Base-by-base conservation (phyloP, 1,139 yeast species). In the Geotrichum bryndzae region DNA sequence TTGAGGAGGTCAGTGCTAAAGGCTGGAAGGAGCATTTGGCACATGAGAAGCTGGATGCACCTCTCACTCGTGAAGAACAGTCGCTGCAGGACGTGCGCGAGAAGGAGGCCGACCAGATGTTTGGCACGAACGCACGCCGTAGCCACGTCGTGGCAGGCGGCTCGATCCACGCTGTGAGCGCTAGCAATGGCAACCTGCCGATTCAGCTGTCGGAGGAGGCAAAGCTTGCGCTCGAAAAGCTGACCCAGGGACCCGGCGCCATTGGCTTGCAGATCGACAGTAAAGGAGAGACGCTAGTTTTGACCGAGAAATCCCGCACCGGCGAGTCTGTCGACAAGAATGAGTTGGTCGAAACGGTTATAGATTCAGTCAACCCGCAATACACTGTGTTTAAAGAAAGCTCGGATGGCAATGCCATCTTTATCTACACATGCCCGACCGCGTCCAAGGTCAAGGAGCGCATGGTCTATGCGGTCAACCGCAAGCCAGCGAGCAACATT, bases 391-490 rank as follows among this genome's bases (percentile, higher is more conserved):
- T 81, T 71, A 79, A 79, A 52, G 46, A 41, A 54, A 50, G 15
- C 4, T 50, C 38, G 3, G 51, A 25, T 13, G 29, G 27, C 31
- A 41, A 74, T 50, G 70, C 72, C 57, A 82, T 82, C 45, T 90
- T 94, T 72, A 84, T 92, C 51, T 90, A 90, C 71, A 82, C 94
- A 6, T 92, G 97, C 73, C 98, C 99, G 2, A 84, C 95, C 0
- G 91, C 94, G 1, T 88, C 97, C 33, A 86, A 86, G 73, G 95
- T 94, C 56, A 88, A 87, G 73, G 96, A 91, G 61, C 82, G 98
- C 68, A 94, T 94, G 98, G 74, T 92, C 56, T 91, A 90, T 71
- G 98, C 98, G 1, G 83, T 96, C 2, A 87, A 86, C 65, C 87
- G 91, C 69, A 83, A 82, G 64, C 88, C 90, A 2, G 82, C 90